Conservation (phyloP, 495 filamentous ascomycete genomes). For the Margaritispora aquatica region DNA sequence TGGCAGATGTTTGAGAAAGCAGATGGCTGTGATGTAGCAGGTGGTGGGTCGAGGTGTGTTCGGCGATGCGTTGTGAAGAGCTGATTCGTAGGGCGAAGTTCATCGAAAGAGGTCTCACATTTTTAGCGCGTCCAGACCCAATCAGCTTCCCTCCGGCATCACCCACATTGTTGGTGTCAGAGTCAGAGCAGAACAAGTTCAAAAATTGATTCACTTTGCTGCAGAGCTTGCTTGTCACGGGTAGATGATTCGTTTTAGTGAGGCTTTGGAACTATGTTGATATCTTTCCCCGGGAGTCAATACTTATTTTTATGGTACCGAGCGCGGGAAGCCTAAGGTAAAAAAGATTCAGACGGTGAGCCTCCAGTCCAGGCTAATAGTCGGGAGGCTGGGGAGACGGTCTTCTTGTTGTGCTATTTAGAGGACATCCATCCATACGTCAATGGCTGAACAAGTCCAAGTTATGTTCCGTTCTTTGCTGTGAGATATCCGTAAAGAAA, state of each 20-base stretch:
- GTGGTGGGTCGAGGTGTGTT: neutral
- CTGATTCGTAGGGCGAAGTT: neutral
- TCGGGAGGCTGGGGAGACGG: constrained; percentile 1
- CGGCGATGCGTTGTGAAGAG: neutral
- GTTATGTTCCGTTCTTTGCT: too few species aligned
- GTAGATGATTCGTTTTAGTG: neutral
- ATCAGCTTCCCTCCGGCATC: neutral
- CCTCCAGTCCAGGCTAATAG: neutral
- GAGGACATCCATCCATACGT: neutral
- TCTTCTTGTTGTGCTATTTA: too few species aligned
- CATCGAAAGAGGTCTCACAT: neutral
- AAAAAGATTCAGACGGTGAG: neutral
- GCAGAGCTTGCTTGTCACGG: neutral
- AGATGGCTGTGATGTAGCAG: neutral
- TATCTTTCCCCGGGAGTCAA: neutral
- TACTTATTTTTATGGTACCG: neutral
- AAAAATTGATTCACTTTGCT: neutral
- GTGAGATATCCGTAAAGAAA: too few species aligned
- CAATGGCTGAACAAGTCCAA: neutral
- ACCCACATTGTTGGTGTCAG: neutral
- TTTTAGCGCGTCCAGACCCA: neutral
- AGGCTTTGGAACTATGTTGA: neutral
- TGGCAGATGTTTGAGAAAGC: neutral
- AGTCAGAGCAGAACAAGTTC: neutral
- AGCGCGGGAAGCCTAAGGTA: neutral